phyloP scores from a whole-genome alignment of 305 asterid genomes.

The Fraxinus baroniana region DNA sequence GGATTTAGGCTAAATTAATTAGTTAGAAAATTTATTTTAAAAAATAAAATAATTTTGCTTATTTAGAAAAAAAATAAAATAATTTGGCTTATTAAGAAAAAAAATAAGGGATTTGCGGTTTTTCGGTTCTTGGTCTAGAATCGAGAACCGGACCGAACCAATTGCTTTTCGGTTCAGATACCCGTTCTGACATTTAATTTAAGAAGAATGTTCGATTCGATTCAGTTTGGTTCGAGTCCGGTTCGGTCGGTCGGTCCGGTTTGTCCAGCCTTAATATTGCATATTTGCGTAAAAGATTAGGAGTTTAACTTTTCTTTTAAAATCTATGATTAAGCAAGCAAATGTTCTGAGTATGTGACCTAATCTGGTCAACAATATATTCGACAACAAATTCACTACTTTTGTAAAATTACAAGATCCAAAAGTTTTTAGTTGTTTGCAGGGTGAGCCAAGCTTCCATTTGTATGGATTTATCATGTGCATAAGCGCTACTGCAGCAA shows the following conservation, averaged over 20 bases:
- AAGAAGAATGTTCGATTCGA: background rate
- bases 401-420: background rate
- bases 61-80: too few relatives aligned
- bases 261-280: background rate
- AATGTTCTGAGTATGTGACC: background rate
- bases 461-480: slow-evolving; percentile 90
- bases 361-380: background rate
- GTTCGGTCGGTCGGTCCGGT: too few relatives aligned
- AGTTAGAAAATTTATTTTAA: background rate
- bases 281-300: background rate
- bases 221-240: too few relatives aligned
- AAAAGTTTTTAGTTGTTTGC: slow-evolving; percentile 29
- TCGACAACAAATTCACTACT: slow-evolving; percentile 3
- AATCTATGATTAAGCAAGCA: background rate
- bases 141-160: background rate
- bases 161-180: too few relatives aligned
- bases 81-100: background rate
- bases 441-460: slow-evolving; percentile 97
- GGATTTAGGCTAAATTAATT: background rate
- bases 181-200: background rate
- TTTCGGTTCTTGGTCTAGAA: background rate
- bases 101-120: background rate
- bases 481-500: slow-evolving; percentile 89
- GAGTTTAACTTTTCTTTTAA: background rate
- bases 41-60: too few relatives aligned